Evolutionary conservation across 352 stramenopile species (phyloP).

Genomic region (Halophytophthora polymorphica): DNA sequence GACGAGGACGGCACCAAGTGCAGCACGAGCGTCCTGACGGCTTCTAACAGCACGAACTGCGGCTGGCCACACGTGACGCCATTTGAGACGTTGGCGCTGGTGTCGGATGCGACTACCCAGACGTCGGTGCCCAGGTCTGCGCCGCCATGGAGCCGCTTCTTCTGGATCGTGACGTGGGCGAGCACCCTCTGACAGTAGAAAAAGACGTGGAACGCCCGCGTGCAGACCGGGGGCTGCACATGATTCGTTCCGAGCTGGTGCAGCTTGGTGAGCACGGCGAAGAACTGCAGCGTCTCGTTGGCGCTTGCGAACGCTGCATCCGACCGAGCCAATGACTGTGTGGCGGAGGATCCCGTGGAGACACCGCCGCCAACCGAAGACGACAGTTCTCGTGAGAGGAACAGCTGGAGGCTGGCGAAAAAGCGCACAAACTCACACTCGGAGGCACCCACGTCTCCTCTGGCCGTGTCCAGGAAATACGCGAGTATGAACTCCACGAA

Average conservation of each 20-base stretch:
- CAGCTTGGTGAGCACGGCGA: conserved; percentile 23
- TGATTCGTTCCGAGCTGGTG: conserved; percentile 11
- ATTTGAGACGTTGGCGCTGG: neutral
- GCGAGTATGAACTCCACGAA: conserved; percentile 34
- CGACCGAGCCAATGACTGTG: neutral
- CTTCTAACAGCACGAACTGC: conserved; percentile 39
- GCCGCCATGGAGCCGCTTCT: conserved; percentile 28
- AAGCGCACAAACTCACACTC: conserved; percentile 37
- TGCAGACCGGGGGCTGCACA: conserved; percentile 8
- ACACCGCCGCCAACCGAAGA: neutral
- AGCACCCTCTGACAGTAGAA: conserved; percentile 38
- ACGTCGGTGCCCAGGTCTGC: neutral
- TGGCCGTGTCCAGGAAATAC: conserved; percentile 22
- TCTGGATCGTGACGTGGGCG: conserved; percentile 28
- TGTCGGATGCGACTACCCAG: conserved; percentile 11
- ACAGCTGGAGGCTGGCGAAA: conserved; percentile 40
- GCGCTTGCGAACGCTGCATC: neutral
- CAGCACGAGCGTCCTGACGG: conserved; percentile 31
- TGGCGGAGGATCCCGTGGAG: neutral
- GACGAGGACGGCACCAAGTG: conserved; percentile 27
- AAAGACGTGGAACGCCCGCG: conserved; percentile 26
- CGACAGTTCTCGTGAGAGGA: conserved; percentile 5
- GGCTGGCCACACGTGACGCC: conserved; percentile 1
- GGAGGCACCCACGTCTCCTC: conserved; percentile 15
- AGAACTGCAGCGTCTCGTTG: conserved; percentile 10